These are phyloP conservation scores for Debaryomyces nepalensis DNA, from an alignment of 1,139 yeast species.

Conservation along the genomic window DNA sequence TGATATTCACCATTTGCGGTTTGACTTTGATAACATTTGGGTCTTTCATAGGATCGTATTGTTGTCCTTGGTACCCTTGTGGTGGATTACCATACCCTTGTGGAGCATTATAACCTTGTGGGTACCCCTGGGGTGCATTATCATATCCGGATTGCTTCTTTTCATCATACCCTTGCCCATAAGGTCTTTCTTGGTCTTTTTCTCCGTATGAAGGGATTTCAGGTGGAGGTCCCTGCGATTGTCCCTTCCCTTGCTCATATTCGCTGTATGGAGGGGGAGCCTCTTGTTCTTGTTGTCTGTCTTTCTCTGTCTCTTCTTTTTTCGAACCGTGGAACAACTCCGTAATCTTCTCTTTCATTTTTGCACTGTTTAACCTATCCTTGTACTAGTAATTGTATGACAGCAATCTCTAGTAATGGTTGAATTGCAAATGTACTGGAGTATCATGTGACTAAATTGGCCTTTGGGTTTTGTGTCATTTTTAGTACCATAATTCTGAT, in stretches of 20 bases:
- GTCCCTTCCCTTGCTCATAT: background rate
- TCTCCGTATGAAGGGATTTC: slow-evolving; percentile 6
- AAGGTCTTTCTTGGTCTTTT: slow-evolving; percentile 5
- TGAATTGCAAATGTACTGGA: background rate
- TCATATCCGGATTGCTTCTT: slow-evolving; percentile 13
- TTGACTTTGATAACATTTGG: slow-evolving; percentile 37
- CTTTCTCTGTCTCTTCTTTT: slow-evolving; percentile 11
- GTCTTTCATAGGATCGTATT: slow-evolving; percentile 31
- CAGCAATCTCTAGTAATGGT: slow-evolving; percentile 3
- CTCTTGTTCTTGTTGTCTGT: slow-evolving; percentile 13
- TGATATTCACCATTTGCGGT: slow-evolving; percentile 43
- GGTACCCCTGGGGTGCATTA: slow-evolving; percentile 13
- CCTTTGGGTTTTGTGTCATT: slow-evolving; percentile 4
- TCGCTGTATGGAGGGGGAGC: slow-evolving; percentile 18
- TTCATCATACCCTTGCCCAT: slow-evolving; percentile 9
- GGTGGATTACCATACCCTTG: slow-evolving; percentile 15
- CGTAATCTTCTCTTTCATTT: slow-evolving; percentile 9
- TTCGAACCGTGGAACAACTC: slow-evolving; percentile 5
- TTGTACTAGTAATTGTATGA: background rate
- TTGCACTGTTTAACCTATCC: background rate
- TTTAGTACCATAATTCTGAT: slow-evolving; percentile 4
- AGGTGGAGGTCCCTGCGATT: slow-evolving; percentile 4
- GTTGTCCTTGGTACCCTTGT: slow-evolving; percentile 13
- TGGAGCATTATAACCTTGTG: slow-evolving; percentile 7
- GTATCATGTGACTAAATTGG: slow-evolving; percentile 1